Evolutionary conservation across 2,329 filamentous ascomycete genomes (phyloP).

Genomic region (Alternaria tenuissima): DNA sequence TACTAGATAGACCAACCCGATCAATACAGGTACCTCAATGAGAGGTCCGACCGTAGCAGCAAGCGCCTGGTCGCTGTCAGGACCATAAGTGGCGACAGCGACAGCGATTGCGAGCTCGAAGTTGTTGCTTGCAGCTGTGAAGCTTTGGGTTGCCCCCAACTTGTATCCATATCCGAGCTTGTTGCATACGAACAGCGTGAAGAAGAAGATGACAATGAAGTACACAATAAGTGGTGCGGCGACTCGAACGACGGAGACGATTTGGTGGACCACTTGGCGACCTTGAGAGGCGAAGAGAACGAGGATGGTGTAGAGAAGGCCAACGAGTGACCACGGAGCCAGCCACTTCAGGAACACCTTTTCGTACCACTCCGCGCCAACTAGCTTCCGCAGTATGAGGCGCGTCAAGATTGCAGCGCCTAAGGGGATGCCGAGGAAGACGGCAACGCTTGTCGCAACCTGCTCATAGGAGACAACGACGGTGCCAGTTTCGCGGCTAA

Average conservation of each 20-base stretch:
- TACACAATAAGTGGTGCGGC: conserved; percentile 80
- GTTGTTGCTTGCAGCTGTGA: conserved; percentile 87
- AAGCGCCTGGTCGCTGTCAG: conserved; percentile 77
- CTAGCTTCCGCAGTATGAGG: conserved; percentile 63
- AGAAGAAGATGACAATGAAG: conserved; percentile 74
- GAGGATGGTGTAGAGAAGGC: conserved; percentile 81
- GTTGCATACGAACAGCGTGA: conserved; percentile 66
- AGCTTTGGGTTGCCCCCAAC: conserved; percentile 75
- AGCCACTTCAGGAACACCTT: conserved; percentile 69
- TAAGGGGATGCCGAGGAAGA: conserved; percentile 79
- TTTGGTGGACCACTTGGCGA: conserved; percentile 76
- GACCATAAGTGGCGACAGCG: conserved; percentile 77
- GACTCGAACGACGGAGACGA: conserved; percentile 79
- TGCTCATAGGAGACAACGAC: conserved; percentile 63
- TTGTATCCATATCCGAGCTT: conserved; percentile 73
- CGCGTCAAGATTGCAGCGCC: conserved; percentile 77
- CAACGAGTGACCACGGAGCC: conserved; percentile 77
- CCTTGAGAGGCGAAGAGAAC: conserved; percentile 82
- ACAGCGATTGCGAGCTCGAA: conserved; percentile 88
- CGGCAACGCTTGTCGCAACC: conserved; percentile 77
- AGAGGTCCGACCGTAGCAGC: conserved; percentile 81
- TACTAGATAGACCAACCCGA: conserved; percentile 77
- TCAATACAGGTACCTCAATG: conserved; percentile 80
- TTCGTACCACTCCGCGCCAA: conserved; percentile 68
- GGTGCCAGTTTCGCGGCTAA: conserved; percentile 59